A percentile compares a stretch with the other conserved stretches of the same genome.
Conservation (phyloP, 1,284 basidiomycete genomes). For the Ganoderma multipileum region DNA sequence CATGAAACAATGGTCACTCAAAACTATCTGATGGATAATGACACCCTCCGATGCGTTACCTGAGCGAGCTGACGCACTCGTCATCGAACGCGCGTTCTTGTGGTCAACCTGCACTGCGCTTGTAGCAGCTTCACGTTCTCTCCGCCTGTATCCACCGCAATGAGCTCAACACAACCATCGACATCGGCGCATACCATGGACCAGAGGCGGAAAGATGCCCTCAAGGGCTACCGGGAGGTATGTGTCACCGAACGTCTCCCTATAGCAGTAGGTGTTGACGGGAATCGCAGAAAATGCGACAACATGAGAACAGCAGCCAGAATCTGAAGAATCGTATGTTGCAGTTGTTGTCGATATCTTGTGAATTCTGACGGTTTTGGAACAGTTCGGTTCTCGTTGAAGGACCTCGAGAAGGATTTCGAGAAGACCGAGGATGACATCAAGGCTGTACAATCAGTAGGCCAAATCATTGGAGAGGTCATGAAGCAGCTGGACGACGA, state of each 20-base stretch:
- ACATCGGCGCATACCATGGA: slow-evolving; percentile 39
- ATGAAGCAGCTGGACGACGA: slow-evolving; percentile 99
- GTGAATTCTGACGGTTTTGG: not conserved
- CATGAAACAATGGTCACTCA: slow-evolving; percentile 24
- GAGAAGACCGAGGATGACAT: slow-evolving; percentile 99
- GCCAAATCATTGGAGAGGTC: slow-evolving; percentile 99
- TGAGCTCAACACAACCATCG: slow-evolving; percentile 37
- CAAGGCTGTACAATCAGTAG: slow-evolving; percentile 98
- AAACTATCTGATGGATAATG: no score
- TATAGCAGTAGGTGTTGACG: not conserved
- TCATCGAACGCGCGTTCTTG: slow-evolving; percentile 18
- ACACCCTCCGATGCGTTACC: no score
- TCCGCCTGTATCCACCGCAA: slow-evolving; percentile 15
- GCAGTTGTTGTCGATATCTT: not conserved
- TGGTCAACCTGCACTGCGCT: not conserved
- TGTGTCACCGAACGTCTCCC: not conserved
- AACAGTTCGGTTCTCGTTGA: slow-evolving; percentile 71
- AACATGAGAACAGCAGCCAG: slow-evolving; percentile 84
- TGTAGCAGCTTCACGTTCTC: not conserved
- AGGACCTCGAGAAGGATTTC: slow-evolving; percentile 88
- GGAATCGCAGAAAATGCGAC: slow-evolving; percentile 81
- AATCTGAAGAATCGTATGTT: slow-evolving; percentile 86
- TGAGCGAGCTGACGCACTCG: slow-evolving; percentile 13
- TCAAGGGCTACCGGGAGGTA: slow-evolving; percentile 38
- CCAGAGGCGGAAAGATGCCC: slow-evolving; percentile 34